Conservation (phyloP, 1,284 basidiomycete genomes). For the Apiotrichum brassicae region DNA sequence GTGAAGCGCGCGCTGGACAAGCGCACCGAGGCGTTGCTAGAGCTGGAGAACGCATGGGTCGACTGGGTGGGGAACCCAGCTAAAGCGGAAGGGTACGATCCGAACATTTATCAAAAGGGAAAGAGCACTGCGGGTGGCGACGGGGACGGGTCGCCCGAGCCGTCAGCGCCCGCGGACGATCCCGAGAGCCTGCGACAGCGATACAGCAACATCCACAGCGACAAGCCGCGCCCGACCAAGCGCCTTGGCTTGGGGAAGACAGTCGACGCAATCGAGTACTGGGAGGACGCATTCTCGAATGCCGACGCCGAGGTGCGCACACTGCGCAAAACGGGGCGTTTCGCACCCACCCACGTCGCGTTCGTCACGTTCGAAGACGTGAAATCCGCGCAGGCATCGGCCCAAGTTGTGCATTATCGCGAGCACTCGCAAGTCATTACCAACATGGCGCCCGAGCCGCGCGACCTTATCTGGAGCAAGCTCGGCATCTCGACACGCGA, state of each 20-base stretch:
- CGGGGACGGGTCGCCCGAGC: conserved; percentile 13
- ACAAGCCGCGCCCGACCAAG: conserved; percentile 30
- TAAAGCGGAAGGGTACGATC: conserved; percentile 43
- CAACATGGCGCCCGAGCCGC: conserved; percentile 79
- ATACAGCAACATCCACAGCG: conserved; percentile 26
- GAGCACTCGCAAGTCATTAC: conserved; percentile 62
- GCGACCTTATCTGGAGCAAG: conserved; percentile 92
- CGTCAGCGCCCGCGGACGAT: neutral
- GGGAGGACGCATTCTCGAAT: conserved; percentile 67
- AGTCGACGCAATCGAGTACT: conserved; percentile 78
- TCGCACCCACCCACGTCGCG: conserved; percentile 71
- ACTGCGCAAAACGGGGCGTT: conserved; percentile 52
- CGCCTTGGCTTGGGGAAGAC: conserved; percentile 47
- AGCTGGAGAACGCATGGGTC: conserved; percentile 78
- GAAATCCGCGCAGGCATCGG: conserved; percentile 85
- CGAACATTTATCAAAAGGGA: conserved; percentile 26
- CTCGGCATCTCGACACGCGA: conserved; percentile 61
- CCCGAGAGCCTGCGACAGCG: conserved; percentile 15
- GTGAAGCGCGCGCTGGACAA: conserved; percentile 67
- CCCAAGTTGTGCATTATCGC: conserved; percentile 74
- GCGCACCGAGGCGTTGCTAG: conserved; percentile 68
- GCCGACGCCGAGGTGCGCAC: conserved; percentile 62
- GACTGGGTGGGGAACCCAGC: conserved; percentile 90
- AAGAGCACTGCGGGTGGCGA: neutral
- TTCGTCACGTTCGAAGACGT: conserved; percentile 98